Evolutionary conservation across 2,329 filamentous ascomycete species (phyloP).

Genomic region (Fusarium sororula): DNA sequence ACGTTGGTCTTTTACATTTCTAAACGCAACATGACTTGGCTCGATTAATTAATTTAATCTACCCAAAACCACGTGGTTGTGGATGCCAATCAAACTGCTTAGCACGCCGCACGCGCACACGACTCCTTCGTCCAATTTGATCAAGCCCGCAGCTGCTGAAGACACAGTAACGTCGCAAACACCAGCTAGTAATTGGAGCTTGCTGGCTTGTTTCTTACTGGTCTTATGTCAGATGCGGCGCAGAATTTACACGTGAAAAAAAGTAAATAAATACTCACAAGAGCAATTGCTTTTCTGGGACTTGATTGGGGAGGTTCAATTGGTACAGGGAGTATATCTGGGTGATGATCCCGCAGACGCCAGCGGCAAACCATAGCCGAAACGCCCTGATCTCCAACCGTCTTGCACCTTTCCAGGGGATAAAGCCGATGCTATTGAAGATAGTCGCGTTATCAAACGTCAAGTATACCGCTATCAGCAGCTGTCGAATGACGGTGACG

Average conservation of each 20-base stretch:
- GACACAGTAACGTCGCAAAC: constrained; percentile 13
- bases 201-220: constrained; percentile 3
- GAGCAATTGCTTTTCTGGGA: neutral
- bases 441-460: constrained; percentile 15
- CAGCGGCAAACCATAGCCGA: constrained; percentile 15
- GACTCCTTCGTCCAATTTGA: constrained; percentile 10
- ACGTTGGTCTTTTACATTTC: neutral
- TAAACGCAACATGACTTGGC: neutral
- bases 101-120: constrained; percentile 9
- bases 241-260: neutral
- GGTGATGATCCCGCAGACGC: neutral
- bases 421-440: constrained; percentile 22
- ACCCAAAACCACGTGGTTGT: neutral
- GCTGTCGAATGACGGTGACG: constrained; percentile 13
- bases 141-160: constrained; percentile 12
- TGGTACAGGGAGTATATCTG: constrained; percentile 16
- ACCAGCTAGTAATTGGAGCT: neutral
- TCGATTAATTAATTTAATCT: neutral
- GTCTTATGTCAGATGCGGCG: constrained; percentile 14
- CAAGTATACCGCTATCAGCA: constrained; percentile 7
- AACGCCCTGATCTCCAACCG: constrained; percentile 3
- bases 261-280: constrained; percentile 1
- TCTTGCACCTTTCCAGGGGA: constrained; percentile 16
- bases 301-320: neutral
- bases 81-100: constrained; percentile 7